phyloP scores from a whole-genome alignment of 352 stramenopile genomes.

The Salisapilia sapeloensis region DNA sequence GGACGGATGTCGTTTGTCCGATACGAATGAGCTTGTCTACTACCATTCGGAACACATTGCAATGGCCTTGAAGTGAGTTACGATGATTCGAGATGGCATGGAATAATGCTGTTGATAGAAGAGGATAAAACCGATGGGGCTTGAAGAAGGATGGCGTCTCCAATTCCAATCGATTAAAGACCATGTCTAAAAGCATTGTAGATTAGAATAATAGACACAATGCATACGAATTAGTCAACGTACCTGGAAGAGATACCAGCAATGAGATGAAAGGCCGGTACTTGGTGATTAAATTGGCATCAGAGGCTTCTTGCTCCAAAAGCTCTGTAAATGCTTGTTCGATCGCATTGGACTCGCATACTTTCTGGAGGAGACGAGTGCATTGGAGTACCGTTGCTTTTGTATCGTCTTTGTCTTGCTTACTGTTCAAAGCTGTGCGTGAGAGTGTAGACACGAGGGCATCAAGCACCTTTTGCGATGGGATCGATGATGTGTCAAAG shows the following conservation, averaged over 20 bases:
- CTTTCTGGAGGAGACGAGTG: conserved; percentile 19
- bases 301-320: conserved; percentile 10
- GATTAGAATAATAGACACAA: neutral
- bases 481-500: conserved; percentile 19
- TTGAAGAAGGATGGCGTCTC: conserved; percentile 24
- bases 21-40: conserved; percentile 45
- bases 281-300: neutral
- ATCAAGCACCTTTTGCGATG: conserved; percentile 12
- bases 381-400: conserved; percentile 22
- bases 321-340: conserved; percentile 14
- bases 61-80: neutral
- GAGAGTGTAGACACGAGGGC: conserved; percentile 19
- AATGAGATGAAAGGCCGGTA: conserved; percentile 21
- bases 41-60: conserved; percentile 28
- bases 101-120: conserved; percentile 26
- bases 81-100: conserved; percentile 2
- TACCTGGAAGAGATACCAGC: conserved; percentile 31
- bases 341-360: conserved; percentile 9
- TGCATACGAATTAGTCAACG: neutral
- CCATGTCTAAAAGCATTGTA: conserved; percentile 14
- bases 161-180: conserved; percentile 38
- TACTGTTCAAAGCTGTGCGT: conserved; percentile 1
- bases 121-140: conserved; percentile 20
- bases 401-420: conserved; percentile 7
- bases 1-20: conserved; percentile 16